Base-by-base conservation (phyloP, 108 stramenopile genomes). In the Cyclotella kingstonii region DNA sequence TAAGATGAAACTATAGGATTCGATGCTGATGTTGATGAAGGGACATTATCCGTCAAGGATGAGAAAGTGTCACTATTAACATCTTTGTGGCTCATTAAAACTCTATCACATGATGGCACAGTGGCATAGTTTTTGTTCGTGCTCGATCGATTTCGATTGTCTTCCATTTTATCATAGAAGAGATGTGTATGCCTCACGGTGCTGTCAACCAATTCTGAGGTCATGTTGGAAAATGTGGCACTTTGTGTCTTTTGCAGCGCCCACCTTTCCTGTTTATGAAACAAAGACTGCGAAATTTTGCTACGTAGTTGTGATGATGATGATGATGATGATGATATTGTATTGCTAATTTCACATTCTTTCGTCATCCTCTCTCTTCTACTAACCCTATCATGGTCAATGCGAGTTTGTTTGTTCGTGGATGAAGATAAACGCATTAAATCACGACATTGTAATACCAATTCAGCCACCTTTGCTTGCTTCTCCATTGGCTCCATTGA, bases 381-480 rank as follows among this genome's bases (percentile, higher is more conserved):
- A 56, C 68, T 19, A 19, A 9, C 26, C 26, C 6, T 34, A 19
- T 33, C 22, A 29, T 14, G 23, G 8, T 64, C 25, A 28, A 2
- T 14, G 31, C 33, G 55, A 17, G 33, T 31, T 5, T 7, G 9
- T 31, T 9, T 9, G 10, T 33, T 26, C 26, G 30, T 8, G 0
- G 53, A 18, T 33, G 54, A 31, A 49, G 22, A 38, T 29, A 36
- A 42, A n/a, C 53, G 12, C n/a, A 76, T 31, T 22, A 79, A 22
- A 39, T 81, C 80, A 15, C 78, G 73, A 42, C 81, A 82, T 49
- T 81, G 60, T 31, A 84, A 54, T n/a, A 86, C 73, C 36, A 84
- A 65, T 22, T 65, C 26, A 3, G 87, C 87, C 36, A 85, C 25
- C n/a, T 72, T 57, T 34, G 40, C 31, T 64, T 53, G 68, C 30